Conservation (phyloP, 805 yeast species). For the Zygotorulaspora sp. region DNA sequence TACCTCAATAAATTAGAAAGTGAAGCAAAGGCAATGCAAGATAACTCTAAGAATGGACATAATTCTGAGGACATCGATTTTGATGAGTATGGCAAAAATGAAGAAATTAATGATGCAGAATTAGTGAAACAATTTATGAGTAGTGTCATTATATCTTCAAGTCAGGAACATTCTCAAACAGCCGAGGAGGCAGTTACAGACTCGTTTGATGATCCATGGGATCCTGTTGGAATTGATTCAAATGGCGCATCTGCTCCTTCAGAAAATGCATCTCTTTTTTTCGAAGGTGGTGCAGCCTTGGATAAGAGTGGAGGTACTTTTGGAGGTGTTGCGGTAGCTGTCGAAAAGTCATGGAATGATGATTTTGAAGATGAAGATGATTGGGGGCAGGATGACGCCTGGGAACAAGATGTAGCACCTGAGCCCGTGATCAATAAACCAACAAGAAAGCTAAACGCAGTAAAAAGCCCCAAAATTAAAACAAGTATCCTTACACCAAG, state of each 20-base stretch:
- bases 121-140: conserved; percentile 22
- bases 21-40: conserved; percentile 37
- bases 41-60: conserved; percentile 11
- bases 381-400: conserved; percentile 13
- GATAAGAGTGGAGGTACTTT: neutral
- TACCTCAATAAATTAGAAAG: conserved; percentile 52
- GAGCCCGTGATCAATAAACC: conserved; percentile 1
- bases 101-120: conserved; percentile 11
- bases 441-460: conserved; percentile 5
- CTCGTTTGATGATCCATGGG: too few species aligned
- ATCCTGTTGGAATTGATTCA: too few species aligned
- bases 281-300: too few species aligned
- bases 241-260: too few species aligned
- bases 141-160: conserved; percentile 18
- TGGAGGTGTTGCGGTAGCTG: conserved; percentile 11
- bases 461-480: neutral
- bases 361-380: conserved; percentile 15
- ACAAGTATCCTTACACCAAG: conserved; percentile 10
- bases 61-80: conserved; percentile 21
- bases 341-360: conserved; percentile 25
- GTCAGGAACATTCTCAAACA: conserved; percentile 3
- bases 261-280: too few species aligned
- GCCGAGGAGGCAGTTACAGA: too few species aligned
- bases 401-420: conserved; percentile 10
- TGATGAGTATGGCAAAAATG: conserved; percentile 17